A percentile compares a stretch with the other conserved stretches of the same genome.
Conservation (phyloP, 208 protist genomes). For the Trypanosoma congolense region DNA sequence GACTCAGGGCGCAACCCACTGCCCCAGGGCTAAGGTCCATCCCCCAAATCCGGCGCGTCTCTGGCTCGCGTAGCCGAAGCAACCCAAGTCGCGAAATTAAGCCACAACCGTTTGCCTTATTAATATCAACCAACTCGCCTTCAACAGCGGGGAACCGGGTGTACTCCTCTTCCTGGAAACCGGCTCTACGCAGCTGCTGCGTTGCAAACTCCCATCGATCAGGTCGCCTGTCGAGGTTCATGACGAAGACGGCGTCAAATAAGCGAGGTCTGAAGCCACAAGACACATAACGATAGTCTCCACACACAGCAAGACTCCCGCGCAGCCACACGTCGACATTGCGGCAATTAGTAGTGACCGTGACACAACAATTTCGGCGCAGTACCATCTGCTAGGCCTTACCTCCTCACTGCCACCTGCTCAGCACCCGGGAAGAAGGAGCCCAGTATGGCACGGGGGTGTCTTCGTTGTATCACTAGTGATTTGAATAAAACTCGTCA, state of each 20-base stretch:
- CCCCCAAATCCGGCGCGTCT: constrained; percentile 64
- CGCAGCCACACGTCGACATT: no score
- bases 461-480: no score
- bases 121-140: constrained; percentile 22
- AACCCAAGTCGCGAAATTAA: constrained; percentile 57
- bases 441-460: no score
- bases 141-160: constrained; percentile 62
- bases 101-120: constrained; percentile 28
- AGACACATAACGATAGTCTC: neutral
- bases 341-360: no score
- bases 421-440: no score
- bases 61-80: constrained; percentile 32
- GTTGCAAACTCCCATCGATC: constrained; percentile 52
- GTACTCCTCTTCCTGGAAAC: constrained; percentile 18
- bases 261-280: neutral
- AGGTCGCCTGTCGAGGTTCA: constrained; percentile 66
- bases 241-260: constrained; percentile 37
- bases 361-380: no score
- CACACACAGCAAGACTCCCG: constrained; percentile 12
- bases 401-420: no score
- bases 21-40: constrained; percentile 79
- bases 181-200: constrained; percentile 32
- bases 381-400: no score
- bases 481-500: no score
- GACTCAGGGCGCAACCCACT: constrained; percentile 80